Evolutionary conservation across 441 rosid species (phyloP), one percentile per base, ranked within the genome.

Genomic region (Populus hybrid): DNA sequence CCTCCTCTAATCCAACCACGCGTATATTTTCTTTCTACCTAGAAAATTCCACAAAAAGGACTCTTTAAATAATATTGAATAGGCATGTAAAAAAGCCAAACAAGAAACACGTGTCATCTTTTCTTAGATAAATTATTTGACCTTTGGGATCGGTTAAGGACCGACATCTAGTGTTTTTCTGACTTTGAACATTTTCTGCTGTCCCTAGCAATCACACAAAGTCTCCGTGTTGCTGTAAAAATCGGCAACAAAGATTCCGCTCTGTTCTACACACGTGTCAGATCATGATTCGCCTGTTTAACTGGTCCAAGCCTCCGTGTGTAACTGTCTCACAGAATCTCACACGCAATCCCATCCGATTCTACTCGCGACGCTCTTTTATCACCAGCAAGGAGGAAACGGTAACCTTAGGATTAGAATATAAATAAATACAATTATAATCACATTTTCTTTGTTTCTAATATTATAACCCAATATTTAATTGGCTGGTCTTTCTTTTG

Each of bases 261-360:
- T 10, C 66, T 3, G 66, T 21, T 63, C 4, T 23, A 23, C 66
- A 68, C 46, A 64, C 54, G 76, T 80, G 79, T 63, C 76, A 14
- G 36, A 36, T 10, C n/a, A 72, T 72, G 79, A 72, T 67, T 80
- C n/a, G 76, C 16, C 26, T 23, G 79, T 70, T 50, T 4, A n/a
- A 54, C 10, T 36, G 46, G 26, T 6, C 4, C 36, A 20, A 9
- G 20, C 57, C 35, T 8, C 68, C 21, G 10, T 6, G 18, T 30
- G 66, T 40, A 50, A 73, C 20, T 61, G 8, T 21, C 46, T n/a
- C 67, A 3, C 18, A 34, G n/a, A 42, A 35, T 70, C 79, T 10
- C 6, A 75, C 76, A 66, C 82, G 76, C 73, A 71, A 70, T 70
- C 42, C 73, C n/a, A 57, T 68, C 20, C 57, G 65, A 67, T 20